Base-by-base conservation (phyloP, 2,329 filamentous ascomycete species). In the Phialophora expanda region DNA sequence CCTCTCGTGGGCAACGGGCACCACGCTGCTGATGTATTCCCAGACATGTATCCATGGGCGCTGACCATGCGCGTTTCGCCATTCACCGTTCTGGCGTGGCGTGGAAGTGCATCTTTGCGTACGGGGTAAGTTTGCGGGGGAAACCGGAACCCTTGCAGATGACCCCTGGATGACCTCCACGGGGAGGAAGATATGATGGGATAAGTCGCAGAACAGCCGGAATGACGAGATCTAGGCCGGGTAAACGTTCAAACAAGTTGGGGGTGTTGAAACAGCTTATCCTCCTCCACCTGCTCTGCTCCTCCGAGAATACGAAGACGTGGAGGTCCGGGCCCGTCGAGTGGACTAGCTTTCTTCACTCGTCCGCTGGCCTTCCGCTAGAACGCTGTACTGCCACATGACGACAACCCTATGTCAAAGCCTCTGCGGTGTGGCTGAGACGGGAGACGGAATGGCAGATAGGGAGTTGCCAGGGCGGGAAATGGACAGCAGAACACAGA, bases 191-290 rank as follows among this genome's bases (percentile, higher is more conserved):
- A 59, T n/a, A 17, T 32, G 41, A 12, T 8, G 20, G 34, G 46
- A 32, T 22, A n/a, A 20, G 17, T 22, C 46, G 28, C 41, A 30
- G 11, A 41, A 26, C n/a, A 32, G 44, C 53, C 28, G 28, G 9
- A 55, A 11, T 20, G 24, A 34, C 17, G 5, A 30, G 24, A 14
- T 34, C 24, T 55, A 14, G 48, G 28, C 17, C 53, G 53, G 53
- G 11, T 55, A 55, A 55, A 55, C 53, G 48, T 51, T 51, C 48
- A 51, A 17, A 51, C 48, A n/a, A 44, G 6, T n/a, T 44, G 38
- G 38, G 38, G 38, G 38, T n/a, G 4, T 2, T 1, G 9, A 12
- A 34, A 44, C 17, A n/a, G n/a, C 28, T 30, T 41, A 41, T 41
- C 34, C 34, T 41, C 34, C 34, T 17, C 34, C 34, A 17, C 12